A percentile compares a stretch with the other conserved stretches of the same genome.
These are phyloP conservation scores for Phtheirospermum japonicum DNA, from an alignment of 257 asterid species.

Conservation along the genomic window DNA sequence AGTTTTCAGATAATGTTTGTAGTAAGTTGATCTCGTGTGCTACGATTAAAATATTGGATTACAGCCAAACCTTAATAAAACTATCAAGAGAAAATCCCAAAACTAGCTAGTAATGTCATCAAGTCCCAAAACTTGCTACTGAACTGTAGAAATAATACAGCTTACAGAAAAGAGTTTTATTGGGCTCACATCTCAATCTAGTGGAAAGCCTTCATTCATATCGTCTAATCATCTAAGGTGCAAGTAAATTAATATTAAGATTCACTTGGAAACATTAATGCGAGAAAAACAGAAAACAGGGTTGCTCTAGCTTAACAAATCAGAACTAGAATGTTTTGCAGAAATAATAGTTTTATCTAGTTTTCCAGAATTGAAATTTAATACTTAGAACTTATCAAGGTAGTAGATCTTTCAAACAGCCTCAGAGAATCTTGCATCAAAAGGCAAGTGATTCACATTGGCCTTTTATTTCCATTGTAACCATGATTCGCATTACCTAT, in stretches of 20 bases:
- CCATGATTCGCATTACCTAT: not conserved
- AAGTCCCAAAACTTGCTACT: not conserved
- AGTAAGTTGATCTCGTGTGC: too few species aligned
- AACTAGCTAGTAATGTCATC: not conserved
- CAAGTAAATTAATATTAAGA: too few species aligned
- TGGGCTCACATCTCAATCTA: too few species aligned
- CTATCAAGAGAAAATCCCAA: too few species aligned
- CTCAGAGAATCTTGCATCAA: not conserved
- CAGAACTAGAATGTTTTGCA: not conserved
- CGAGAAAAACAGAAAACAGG: too few species aligned
- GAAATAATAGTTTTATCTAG: not conserved
- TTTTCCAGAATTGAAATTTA: not conserved
- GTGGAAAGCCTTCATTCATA: too few species aligned
- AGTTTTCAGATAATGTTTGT: too few species aligned
- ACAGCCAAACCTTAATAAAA: not conserved
- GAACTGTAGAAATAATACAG: too few species aligned
- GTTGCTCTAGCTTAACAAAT: not conserved
- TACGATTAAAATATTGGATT: too few species aligned
- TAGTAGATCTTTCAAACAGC: not conserved
- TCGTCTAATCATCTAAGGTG: too few species aligned
- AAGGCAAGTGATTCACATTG: not conserved
- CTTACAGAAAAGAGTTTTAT: too few species aligned
- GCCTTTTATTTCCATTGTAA: not conserved
- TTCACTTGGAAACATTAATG: too few species aligned
- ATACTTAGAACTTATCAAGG: not conserved